phyloP scores from a whole-genome alignment of 257 asterid species.

The Solanum bulbocastanum region DNA sequence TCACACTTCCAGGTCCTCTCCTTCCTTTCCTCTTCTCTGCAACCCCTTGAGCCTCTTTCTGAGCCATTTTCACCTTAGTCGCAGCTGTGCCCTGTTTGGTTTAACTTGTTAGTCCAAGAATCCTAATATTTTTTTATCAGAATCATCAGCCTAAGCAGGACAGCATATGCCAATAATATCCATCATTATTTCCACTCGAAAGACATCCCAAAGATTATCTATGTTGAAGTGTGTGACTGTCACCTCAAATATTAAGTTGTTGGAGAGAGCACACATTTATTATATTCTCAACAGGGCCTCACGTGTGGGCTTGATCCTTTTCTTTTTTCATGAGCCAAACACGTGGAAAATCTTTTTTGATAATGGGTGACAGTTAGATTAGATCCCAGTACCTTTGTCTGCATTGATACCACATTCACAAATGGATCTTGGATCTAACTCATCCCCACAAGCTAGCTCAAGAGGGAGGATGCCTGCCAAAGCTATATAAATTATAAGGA shows the following conservation, averaged over 20 bases:
- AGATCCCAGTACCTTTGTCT: not conserved
- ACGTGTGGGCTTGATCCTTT: not conserved
- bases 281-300: not conserved
- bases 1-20: slow-evolving; percentile 94
- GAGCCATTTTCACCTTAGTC: slow-evolving; percentile 92
- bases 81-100: slow-evolving; percentile 75
- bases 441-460: not conserved
- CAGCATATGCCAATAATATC: not conserved
- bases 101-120: slow-evolving; percentile 1
- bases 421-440: not conserved
- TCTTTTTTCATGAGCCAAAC: not conserved
- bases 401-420: not conserved
- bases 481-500: not conserved
- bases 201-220: not conserved
- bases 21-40: slow-evolving; percentile 95
- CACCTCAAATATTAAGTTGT: not conserved
- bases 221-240: not conserved
- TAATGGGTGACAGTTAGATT: not conserved
- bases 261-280: not conserved
- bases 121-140: not conserved
- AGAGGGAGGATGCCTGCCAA: not conserved
- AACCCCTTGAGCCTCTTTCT: slow-evolving; percentile 93
- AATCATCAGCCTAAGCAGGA: not conserved
- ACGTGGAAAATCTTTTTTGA: not conserved
- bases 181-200: not conserved